A percentile compares a stretch with the other conserved stretches of the same genome.
Evolutionary conservation across 2,329 filamentous ascomycete species (phyloP).

Genomic region (Dichotomopilus funicola): DNA sequence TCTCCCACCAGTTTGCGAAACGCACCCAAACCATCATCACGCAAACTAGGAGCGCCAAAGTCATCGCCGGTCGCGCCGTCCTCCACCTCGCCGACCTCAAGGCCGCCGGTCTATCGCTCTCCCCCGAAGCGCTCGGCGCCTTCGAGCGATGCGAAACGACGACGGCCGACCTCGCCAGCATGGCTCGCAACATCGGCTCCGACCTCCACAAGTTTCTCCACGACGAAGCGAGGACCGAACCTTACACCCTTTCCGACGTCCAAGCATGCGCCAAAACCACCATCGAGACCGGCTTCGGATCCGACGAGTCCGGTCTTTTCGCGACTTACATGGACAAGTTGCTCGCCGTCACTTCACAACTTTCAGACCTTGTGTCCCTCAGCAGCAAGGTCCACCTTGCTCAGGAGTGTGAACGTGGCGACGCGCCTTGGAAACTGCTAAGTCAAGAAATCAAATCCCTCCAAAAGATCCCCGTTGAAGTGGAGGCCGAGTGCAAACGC

Average conservation of each 20-base stretch:
- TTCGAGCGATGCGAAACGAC: conserved; percentile 65
- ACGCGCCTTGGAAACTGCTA: conserved; percentile 76
- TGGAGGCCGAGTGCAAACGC: conserved; percentile 75
- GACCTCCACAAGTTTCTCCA: conserved; percentile 60
- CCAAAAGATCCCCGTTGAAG: conserved; percentile 72
- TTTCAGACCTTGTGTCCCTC: conserved; percentile 65
- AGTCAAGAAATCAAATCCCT: conserved; percentile 75
- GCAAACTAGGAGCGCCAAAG: conserved; percentile 75
- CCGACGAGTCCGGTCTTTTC: conserved; percentile 62
- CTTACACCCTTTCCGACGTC: conserved; percentile 61
- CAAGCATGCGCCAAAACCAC: conserved; percentile 55
- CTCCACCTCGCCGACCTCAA: conserved; percentile 72
- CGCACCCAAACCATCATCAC: conserved; percentile 66
- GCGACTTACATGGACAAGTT: conserved; percentile 62
- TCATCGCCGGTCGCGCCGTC: conserved; percentile 71
- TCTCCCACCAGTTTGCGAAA: conserved; percentile 59
- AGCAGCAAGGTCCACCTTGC: conserved; percentile 65
- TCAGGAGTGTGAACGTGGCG: conserved; percentile 69
- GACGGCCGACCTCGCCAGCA: conserved; percentile 57
- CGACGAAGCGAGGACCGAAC: conserved; percentile 64
- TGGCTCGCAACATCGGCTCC: conserved; percentile 61
- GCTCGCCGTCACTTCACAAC: conserved; percentile 54
- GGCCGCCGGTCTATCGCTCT: conserved; percentile 65
- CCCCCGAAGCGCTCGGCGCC: conserved; percentile 56
- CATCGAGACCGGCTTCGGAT: conserved; percentile 43